These are phyloP conservation scores for Gaeumannomyces sp. DNA, from an alignment of 2,329 filamentous ascomycete genomes.

Conservation along the genomic window DNA sequence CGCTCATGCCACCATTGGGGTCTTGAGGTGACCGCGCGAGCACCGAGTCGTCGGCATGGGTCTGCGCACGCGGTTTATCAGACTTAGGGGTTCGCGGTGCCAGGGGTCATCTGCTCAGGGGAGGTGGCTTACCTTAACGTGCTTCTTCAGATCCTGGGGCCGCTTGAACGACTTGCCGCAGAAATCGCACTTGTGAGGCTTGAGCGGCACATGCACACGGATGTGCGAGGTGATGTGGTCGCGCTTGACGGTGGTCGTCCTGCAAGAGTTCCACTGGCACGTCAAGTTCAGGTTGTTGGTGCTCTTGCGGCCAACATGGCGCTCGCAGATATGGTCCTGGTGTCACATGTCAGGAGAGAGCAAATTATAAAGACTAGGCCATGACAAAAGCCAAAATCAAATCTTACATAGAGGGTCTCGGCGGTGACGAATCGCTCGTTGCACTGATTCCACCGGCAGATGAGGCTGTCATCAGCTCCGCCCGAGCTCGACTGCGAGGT, in stretches of 20 bases:
- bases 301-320: conserved; percentile 96
- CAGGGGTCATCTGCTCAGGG: background rate
- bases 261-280: conserved; percentile 94
- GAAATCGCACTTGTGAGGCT: conserved; percentile 98
- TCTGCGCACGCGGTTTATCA: conserved; percentile 36
- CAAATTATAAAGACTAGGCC: background rate
- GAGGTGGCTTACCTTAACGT: conserved; percentile 64
- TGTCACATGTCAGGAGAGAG: background rate
- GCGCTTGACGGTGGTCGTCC: conserved; percentile 95
- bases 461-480: conserved; percentile 44
- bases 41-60: conserved; percentile 91
- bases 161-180: conserved; percentile 99
- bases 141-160: conserved; percentile 97
- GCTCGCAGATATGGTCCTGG: conserved; percentile 96
- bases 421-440: conserved; percentile 51
- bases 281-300: conserved; percentile 98
- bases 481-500: conserved; percentile 33
- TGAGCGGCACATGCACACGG: conserved; percentile 94
- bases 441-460: conserved; percentile 55
- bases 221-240: conserved; percentile 99
- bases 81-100: background rate
- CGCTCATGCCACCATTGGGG: conserved; percentile 41
- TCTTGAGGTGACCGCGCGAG: conserved; percentile 49
- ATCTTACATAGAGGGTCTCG: conserved; percentile 54
- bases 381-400: background rate